phyloP scores from a whole-genome alignment of 768 basidiomycete species.

The Suillus variegatus region DNA sequence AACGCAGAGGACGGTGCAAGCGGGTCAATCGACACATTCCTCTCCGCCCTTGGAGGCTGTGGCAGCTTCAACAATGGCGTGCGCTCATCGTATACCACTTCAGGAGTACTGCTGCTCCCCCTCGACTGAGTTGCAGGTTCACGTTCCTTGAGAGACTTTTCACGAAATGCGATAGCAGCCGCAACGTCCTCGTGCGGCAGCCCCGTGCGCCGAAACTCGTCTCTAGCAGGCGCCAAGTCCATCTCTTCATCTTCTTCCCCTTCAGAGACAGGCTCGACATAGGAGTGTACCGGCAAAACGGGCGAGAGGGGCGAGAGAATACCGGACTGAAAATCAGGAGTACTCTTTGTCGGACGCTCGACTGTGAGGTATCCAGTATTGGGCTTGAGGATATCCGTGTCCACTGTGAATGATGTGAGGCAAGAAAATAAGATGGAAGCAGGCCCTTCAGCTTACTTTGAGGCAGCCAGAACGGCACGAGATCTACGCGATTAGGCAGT shows the following conservation, averaged over 20 bases:
- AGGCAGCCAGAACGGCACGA: slow-evolving; percentile 98
- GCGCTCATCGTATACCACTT: slow-evolving; percentile 32
- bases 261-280: slow-evolving; percentile 91
- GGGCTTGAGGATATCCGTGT: slow-evolving; percentile 92
- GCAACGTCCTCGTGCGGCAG: slow-evolving; percentile 72
- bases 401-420: slow-evolving; percentile 56
- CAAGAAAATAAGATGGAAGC: neutral
- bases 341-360: slow-evolving; percentile 71
- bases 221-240: slow-evolving; percentile 64
- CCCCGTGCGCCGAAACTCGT: slow-evolving; percentile 83
- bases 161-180: slow-evolving; percentile 85
- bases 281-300: slow-evolving; percentile 38
- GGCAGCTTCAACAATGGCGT: slow-evolving; percentile 38
- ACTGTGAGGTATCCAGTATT: slow-evolving; percentile 78
- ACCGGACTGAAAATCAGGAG: slow-evolving; percentile 44
- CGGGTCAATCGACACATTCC: slow-evolving; percentile 74
- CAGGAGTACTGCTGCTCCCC: slow-evolving; percentile 12
- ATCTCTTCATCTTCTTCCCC: slow-evolving; percentile 89
- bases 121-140: slow-evolving; percentile 7
- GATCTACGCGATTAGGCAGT: slow-evolving; percentile 87
- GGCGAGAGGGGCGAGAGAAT: slow-evolving; percentile 30
- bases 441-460: slow-evolving; percentile 61
- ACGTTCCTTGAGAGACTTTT: slow-evolving; percentile 69
- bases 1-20: slow-evolving; percentile 82
- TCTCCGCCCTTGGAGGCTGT: slow-evolving; percentile 27